phyloP scores from a whole-genome alignment of 2,329 filamentous ascomycete species.

The Exophiala spinifera region DNA sequence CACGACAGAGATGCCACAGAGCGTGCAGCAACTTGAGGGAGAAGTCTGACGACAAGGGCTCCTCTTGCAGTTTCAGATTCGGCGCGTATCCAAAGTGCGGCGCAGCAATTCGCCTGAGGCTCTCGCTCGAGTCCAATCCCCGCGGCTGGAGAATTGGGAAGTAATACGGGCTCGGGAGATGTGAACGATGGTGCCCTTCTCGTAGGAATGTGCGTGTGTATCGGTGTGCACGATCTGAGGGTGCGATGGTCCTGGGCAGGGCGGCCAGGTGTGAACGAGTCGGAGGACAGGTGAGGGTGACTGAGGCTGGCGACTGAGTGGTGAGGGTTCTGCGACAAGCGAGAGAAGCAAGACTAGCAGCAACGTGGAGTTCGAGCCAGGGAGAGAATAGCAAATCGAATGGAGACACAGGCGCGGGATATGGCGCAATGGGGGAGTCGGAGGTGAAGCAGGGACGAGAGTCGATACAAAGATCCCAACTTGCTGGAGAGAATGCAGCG shows the following conservation, averaged over 20 bases:
- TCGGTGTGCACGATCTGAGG: not conserved
- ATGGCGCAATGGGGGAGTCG: conserved; percentile 20
- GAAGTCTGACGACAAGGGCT: conserved; percentile 15
- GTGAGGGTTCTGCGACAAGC: not conserved
- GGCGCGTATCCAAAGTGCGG: conserved; percentile 26
- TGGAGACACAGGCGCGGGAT: conserved; percentile 12
- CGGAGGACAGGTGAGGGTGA: not conserved
- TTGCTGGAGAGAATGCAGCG: not conserved
- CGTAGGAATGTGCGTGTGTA: conserved; percentile 1
- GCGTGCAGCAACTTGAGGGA: conserved; percentile 19
- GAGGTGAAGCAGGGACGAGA: conserved; percentile 6
- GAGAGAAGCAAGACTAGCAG: not conserved
- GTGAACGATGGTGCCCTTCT: conserved; percentile 9
- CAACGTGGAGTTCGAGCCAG: conserved; percentile 2
- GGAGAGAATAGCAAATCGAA: conserved; percentile 7
- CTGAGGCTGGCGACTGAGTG: not conserved
- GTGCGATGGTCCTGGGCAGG: too few relatives aligned
- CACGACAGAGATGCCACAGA: conserved; percentile 9
- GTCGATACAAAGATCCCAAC: not conserved
- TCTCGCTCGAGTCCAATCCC: conserved; percentile 10
- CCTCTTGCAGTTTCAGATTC: conserved; percentile 25
- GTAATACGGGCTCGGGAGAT: conserved; percentile 13
- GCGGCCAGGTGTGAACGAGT: too few relatives aligned
- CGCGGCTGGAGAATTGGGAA: conserved; percentile 11
- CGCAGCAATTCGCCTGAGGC: conserved; percentile 19